phyloP scores from a whole-genome alignment of 2,329 filamentous ascomycete species.

The Phialocephala subalpina region DNA sequence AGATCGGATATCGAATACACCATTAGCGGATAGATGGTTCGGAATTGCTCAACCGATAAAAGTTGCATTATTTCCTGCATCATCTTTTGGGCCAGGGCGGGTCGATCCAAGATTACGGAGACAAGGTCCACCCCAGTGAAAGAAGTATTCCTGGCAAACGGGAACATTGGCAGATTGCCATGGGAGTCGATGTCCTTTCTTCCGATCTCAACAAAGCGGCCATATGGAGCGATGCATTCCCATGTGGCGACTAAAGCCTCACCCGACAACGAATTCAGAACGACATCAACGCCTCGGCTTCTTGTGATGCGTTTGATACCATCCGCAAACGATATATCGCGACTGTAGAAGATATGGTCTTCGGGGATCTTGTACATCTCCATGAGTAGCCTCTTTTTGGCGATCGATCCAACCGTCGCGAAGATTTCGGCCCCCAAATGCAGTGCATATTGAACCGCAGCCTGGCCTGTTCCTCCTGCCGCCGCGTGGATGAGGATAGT shows the following conservation, averaged over 20 bases:
- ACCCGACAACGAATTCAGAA: conserved; percentile 39
- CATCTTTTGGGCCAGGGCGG: background rate
- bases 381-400: conserved; percentile 25
- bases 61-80: background rate
- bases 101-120: background rate
- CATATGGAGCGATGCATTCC: conserved; percentile 46
- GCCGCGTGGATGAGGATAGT: conserved; percentile 45
- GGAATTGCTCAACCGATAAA: background rate
- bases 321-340: conserved; percentile 31
- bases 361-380: conserved; percentile 27
- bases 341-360: conserved; percentile 18
- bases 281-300: conserved; percentile 38
- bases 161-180: background rate
- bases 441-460: conserved; percentile 43
- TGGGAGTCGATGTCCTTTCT: conserved; percentile 41
- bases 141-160: background rate
- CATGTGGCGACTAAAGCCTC: conserved; percentile 39
- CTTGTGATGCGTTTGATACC: conserved; percentile 34
- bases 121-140: background rate
- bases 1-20: background rate
- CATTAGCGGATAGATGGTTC: background rate
- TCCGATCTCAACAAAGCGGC: conserved; percentile 49
- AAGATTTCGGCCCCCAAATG: conserved; percentile 41
- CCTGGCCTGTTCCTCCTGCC: conserved; percentile 43
- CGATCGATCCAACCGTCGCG: conserved; percentile 31